These are phyloP conservation scores for Nyssa sinensis DNA, from an alignment of 148 eudicot genomes.

Conservation along the genomic window DNA sequence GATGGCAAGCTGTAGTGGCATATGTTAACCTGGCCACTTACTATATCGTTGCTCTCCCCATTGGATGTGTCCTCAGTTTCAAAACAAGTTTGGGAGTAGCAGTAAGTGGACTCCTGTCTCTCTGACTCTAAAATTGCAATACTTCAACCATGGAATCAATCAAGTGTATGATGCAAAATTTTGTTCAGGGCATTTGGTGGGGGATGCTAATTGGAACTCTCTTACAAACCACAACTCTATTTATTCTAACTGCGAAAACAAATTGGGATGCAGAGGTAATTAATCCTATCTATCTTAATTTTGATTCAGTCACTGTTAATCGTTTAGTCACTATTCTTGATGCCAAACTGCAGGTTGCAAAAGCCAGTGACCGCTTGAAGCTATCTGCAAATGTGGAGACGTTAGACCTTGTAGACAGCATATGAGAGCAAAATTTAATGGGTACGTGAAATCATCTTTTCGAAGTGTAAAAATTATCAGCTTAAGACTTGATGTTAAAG, in stretches of 20 bases:
- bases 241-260: constrained; percentile 42
- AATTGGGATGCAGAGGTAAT: constrained; percentile 46
- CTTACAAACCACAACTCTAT: constrained; percentile 35
- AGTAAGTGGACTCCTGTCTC: constrained; percentile 30
- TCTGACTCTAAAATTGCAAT: not conserved
- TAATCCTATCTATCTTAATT: constrained; percentile 14
- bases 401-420: constrained; percentile 20
- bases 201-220: constrained; percentile 46
- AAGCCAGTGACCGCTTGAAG: constrained; percentile 45
- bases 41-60: constrained; percentile 43
- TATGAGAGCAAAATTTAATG: no score
- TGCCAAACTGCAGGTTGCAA: constrained; percentile 38
- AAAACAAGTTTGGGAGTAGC: constrained; percentile 43
- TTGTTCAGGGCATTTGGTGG: constrained; percentile 52
- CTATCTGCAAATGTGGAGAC: constrained; percentile 44
- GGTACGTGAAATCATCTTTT: no score
- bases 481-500: no score
- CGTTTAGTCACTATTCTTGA: not conserved
- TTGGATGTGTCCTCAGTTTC: constrained; percentile 55
- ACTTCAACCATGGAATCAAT: no score
- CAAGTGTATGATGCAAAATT: not conserved
- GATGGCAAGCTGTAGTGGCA: constrained; percentile 58
- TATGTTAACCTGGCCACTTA: constrained; percentile 42
- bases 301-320: not conserved
- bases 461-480: no score